Evolutionary conservation across 2,329 filamentous ascomycete species (phyloP).

Genomic region (Fusarium circinatum): DNA sequence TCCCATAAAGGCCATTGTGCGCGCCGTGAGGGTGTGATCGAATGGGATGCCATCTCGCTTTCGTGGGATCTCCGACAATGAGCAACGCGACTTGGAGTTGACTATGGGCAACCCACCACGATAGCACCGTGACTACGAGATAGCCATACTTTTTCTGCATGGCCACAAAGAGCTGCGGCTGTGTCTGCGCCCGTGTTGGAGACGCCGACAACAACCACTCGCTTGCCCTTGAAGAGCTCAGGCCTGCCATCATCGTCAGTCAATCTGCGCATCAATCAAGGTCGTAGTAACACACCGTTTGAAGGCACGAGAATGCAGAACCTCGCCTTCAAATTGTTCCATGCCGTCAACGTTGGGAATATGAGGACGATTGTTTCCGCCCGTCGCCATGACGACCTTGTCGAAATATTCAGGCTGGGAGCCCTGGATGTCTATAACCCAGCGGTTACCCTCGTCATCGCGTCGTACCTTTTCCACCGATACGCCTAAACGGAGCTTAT

Average conservation of each 20-base stretch:
- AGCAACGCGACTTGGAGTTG: background rate
- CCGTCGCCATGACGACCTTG: slow-evolving; percentile 51
- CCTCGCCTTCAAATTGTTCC: slow-evolving; percentile 51
- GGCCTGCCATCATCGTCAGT: slow-evolving; percentile 14
- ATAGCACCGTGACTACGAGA: slow-evolving; percentile 53
- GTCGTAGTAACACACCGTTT: slow-evolving; percentile 39
- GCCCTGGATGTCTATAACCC: slow-evolving; percentile 45
- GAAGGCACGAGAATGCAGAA: slow-evolving; percentile 53
- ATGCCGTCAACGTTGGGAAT: slow-evolving; percentile 50
- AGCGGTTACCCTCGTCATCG: slow-evolving; percentile 34
- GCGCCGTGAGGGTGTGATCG: slow-evolving; percentile 49
- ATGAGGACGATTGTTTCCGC: slow-evolving; percentile 48
- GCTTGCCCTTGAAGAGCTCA: slow-evolving; percentile 51
- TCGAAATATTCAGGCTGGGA: slow-evolving; percentile 45
- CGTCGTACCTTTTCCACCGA: slow-evolving; percentile 32
- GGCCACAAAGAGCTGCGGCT: slow-evolving; percentile 45
- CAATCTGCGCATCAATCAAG: rapidly evolving
- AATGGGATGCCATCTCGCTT: slow-evolving; percentile 48
- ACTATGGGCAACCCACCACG: slow-evolving; percentile 43
- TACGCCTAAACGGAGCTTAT: slow-evolving; percentile 42
- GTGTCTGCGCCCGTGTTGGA: slow-evolving; percentile 51
- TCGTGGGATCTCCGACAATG: slow-evolving; percentile 39
- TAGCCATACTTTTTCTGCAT: slow-evolving; percentile 53
- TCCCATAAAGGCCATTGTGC: slow-evolving; percentile 45
- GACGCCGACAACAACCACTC: slow-evolving; percentile 56